Evolutionary conservation across 1,284 basidiomycete genomes (phyloP), one percentile per base, ranked within the genome.

Genomic region (Boletellus deceptivus): DNA sequence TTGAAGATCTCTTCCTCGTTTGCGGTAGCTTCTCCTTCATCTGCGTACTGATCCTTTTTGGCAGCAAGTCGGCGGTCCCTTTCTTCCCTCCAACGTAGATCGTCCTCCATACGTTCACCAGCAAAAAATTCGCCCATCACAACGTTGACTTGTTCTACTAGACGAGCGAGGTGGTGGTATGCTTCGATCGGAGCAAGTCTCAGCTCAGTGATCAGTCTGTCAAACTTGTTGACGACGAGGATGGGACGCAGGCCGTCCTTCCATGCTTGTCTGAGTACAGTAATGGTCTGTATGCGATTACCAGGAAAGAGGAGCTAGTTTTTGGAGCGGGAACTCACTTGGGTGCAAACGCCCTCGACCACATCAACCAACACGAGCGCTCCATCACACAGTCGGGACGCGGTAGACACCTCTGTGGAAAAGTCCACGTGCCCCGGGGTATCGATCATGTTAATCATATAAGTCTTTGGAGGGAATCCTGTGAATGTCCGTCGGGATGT

Each of bases 401-500:
- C 94, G 1, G 92, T 92, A 0, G 95, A 98, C 0, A 99, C 97
- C 67, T 99, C 97, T 51, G 86, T 92, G 0, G 94, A 96, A 60
- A 99, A 99, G 72, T 99, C 97, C 38, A 99, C 95, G 72, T 99
- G 97, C 3, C 97, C 97, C 3, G 97, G 97, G 0, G 97, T 99
- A 70, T 99, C 97, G 61, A 99, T 96, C 77, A 99, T 89, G 68
- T 98, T 98, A 59, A 95, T 80, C 49, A 85, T 79, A 70, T 88
- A 95, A 18, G 81, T 84, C 70, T 78, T 82, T 50, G 75, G 70
- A 55, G 71, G 66, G 69, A 71, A 75, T 70, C 71, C 81, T 86
- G 64, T 61, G 62, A 57, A 64, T 55, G 63, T 72, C 53, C 58
- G 62, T 74, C 60, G 70, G 49, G 50, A 36, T 56, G 43, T 46